phyloP scores from a whole-genome alignment of 495 filamentous ascomycete species.

The Penicillium psychrofluorescens region DNA sequence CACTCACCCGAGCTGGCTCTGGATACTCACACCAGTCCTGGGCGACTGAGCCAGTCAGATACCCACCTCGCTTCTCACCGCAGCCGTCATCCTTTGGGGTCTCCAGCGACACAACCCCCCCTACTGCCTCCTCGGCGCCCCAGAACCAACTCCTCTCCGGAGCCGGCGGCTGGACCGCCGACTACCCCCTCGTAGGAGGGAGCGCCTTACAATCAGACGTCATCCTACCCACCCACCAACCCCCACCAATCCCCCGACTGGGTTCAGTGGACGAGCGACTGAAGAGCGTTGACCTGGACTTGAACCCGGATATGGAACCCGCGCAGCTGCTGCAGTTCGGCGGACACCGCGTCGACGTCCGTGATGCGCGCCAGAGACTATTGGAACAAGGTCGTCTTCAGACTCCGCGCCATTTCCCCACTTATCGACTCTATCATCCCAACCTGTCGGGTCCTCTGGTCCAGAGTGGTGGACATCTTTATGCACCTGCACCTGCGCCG shows the following conservation, averaged over 20 bases:
- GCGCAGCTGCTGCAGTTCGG: constrained; percentile 18
- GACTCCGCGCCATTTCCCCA: constrained; percentile 9
- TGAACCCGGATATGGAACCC: constrained; percentile 10
- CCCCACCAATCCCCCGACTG: constrained; percentile 1
- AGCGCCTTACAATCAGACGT: constrained; percentile 19
- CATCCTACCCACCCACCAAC: constrained; percentile 6
- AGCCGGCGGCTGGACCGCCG: constrained; percentile 15
- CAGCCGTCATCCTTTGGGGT: constrained; percentile 6
- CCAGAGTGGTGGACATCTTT: constrained; percentile 13
- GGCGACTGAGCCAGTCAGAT: constrained; percentile 29
- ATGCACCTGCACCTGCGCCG: constrained; percentile 11
- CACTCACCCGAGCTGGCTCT: constrained; percentile 28
- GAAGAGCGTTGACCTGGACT: constrained; percentile 7
- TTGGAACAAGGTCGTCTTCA: constrained; percentile 12
- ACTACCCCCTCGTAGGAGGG: neutral
- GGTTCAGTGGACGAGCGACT: constrained; percentile 19
- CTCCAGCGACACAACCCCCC: neutral
- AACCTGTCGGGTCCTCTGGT: constrained; percentile 29
- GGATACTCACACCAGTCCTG: constrained; percentile 31
- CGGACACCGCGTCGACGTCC: constrained; percentile 25
- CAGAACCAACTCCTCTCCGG: constrained; percentile 16
- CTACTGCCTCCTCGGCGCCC: neutral
- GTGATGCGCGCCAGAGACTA: constrained; percentile 19
- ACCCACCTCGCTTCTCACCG: constrained; percentile 21
- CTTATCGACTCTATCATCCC: constrained; percentile 23